Evolutionary conservation across 83 land plant species (phyloP), one percentile per base, ranked within the genome.

Genomic region (Picea abies): DNA sequence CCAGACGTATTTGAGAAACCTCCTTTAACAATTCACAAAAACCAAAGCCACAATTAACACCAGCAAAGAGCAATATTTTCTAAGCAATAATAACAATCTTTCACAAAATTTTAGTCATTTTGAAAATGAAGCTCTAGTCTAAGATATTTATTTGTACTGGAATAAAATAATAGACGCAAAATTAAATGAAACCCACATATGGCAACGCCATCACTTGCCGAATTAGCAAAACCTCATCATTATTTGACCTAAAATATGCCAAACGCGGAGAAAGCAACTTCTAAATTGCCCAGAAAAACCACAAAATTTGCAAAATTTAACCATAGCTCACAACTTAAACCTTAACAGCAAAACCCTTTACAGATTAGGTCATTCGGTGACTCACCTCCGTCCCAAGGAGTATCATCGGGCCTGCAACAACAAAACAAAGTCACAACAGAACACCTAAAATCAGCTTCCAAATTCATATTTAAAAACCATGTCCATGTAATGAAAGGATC

Each of bases 351-450:
- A 56, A 56, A 56, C 3, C 58, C 58, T 56, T 12, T 56, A 20
- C 17, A 16, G 4, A 41, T 47, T 37, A n/a, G 56, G 77, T 73
- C 3, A 41, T 73, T 44, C 7, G 82, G 4, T 6, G 80, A 22
- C 90, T 82, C 75, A 94, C 96, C 96, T 93, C 96, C 96, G 71
- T 94, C 96, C 96, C 96, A 94, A 78, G 96, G 96, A 58, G 93
- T 94, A 68, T 94, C 96, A 86, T 94, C 93, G 6, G 96, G 96
- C 60, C 93, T 94, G 91, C 91, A 73, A 56, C 60, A 14, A 22
- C 8, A 32, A 61, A 60, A 75, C 52, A 9, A 17, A 73, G 52
- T 67, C 5, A 70, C 16, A 41, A 37, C 3, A 62, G 19, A 41
- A 83, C 25, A 32, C 14, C 20, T 37, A 72, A 69, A 73, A 80